Percentiles rank a stretch among this genome's conserved stretches.
Conservation (phyloP, 2,329 filamentous ascomycete species). For the Drechslerella coelobrocha region DNA sequence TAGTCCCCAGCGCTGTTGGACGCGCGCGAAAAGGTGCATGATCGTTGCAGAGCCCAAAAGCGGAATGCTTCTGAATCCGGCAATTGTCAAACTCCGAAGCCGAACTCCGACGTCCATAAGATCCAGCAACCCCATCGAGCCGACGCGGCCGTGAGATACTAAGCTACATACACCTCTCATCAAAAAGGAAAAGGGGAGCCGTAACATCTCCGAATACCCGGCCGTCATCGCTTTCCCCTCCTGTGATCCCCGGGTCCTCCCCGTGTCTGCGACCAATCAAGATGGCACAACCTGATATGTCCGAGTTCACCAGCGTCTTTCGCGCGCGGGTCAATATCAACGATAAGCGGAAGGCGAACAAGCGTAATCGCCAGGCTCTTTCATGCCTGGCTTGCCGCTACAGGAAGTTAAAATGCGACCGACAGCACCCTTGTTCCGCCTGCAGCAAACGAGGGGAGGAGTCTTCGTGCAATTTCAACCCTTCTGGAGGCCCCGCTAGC, state of each 20-base stretch:
- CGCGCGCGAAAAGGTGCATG: too few species aligned
- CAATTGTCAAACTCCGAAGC: constrained; percentile 30
- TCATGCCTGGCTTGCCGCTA: constrained; percentile 60
- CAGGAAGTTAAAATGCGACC: constrained; percentile 61
- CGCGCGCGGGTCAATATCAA: constrained; percentile 57
- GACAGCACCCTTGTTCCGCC: constrained; percentile 59
- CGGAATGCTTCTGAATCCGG: constrained; percentile 19
- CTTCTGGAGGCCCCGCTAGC: not conserved
- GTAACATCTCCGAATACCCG: not conserved
- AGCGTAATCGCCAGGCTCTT: constrained; percentile 60
- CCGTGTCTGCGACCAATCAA: not conserved
- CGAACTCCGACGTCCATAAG: constrained; percentile 8
- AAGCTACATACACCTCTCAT: not conserved
- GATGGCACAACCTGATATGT: constrained; percentile 38
- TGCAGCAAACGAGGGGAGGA: constrained; percentile 59
- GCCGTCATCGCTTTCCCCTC: not conserved
- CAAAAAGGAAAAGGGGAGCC: not conserved
- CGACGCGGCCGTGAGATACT: not conserved
- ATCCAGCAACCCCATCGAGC: not conserved
- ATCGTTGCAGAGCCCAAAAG: not conserved
- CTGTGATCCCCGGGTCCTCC: not conserved
- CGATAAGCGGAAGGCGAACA: constrained; percentile 58
- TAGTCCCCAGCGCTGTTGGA: too few species aligned
- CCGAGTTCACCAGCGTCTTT: constrained; percentile 58
- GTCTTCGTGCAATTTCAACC: constrained; percentile 19